These are phyloP conservation scores for Elsinoe fawcettii DNA, from an alignment of 2,329 filamentous ascomycete species.

Conservation along the genomic window DNA sequence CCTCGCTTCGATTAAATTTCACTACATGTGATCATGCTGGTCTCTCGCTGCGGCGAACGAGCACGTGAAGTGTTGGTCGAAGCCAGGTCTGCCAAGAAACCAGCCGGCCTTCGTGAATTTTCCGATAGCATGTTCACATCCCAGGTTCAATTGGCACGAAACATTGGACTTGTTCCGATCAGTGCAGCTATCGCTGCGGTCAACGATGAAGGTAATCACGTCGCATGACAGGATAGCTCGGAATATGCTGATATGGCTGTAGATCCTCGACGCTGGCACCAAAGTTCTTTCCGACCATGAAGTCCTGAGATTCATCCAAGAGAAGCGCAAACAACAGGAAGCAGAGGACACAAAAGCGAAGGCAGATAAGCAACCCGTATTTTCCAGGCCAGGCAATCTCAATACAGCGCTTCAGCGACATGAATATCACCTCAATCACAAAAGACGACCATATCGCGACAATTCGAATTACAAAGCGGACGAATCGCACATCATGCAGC, in stretches of 20 bases:
- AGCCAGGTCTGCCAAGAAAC: too few relatives aligned
- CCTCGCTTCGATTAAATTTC: too few relatives aligned
- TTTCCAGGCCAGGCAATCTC: conserved; percentile 26
- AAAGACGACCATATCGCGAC: conserved; percentile 20
- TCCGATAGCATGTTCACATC: too few relatives aligned
- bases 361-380: conserved; percentile 20
- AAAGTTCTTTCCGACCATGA: conserved; percentile 30
- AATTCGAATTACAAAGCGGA: conserved; percentile 22
- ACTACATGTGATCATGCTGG: too few relatives aligned
- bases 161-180: too few relatives aligned
- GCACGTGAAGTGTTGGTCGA: too few relatives aligned
- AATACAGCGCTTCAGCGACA: conserved; percentile 21
- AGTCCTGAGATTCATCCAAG: conserved; percentile 28
- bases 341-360: conserved; percentile 26
- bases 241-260: conserved; percentile 1
- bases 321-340: conserved; percentile 27
- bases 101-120: too few relatives aligned
- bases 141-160: too few relatives aligned
- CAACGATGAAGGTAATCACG: background rate
- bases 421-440: conserved; percentile 19
- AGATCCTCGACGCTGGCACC: conserved; percentile 32
- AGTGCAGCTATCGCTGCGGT: too few relatives aligned
- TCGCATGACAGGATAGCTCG: background rate
- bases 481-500: conserved; percentile 22
- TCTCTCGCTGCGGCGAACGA: too few relatives aligned